These are phyloP conservation scores for Paspalum notatum DNA, from an alignment of 176 grass and related monocot species.

Conservation along the genomic window DNA sequence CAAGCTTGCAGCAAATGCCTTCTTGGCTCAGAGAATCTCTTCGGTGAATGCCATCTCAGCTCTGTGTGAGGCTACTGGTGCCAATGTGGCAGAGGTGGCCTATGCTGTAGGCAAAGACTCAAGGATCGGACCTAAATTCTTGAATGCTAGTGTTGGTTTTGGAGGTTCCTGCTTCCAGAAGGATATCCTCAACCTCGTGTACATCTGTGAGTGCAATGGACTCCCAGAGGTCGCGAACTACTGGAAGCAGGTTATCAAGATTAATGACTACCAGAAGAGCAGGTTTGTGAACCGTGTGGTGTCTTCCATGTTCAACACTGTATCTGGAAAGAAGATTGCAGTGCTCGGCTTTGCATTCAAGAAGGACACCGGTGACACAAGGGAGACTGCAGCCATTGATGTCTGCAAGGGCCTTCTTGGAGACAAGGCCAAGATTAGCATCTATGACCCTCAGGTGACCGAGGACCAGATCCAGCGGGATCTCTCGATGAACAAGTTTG, in stretches of 20 bases:
- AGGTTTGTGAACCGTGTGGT: conserved; percentile 71
- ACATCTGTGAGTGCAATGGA: conserved; percentile 74
- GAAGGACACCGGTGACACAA: conserved; percentile 69
- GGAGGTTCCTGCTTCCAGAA: conserved; percentile 78
- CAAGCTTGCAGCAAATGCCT: conserved; percentile 69
- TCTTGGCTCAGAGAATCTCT: conserved; percentile 63
- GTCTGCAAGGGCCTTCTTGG: conserved; percentile 70
- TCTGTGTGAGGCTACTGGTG: conserved; percentile 68
- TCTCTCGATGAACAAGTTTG: conserved; percentile 68
- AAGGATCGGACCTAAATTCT: conserved; percentile 63
- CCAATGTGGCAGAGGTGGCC: conserved; percentile 58
- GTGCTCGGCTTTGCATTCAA: conserved; percentile 72
- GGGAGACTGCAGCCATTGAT: conserved; percentile 69
- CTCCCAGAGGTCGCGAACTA: conserved; percentile 64
- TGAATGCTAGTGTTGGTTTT: conserved; percentile 67
- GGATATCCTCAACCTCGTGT: conserved; percentile 72
- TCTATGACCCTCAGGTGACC: conserved; percentile 69
- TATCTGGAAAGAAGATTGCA: conserved; percentile 67
- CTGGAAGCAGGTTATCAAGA: conserved; percentile 75
- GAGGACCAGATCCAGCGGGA: conserved; percentile 75
- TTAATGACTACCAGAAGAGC: conserved; percentile 75
- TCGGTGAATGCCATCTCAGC: conserved; percentile 64
- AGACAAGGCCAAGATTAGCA: conserved; percentile 67
- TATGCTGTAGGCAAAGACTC: conserved; percentile 66
- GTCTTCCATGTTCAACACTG: conserved; percentile 76